Percentiles rank a stretch among this genome's conserved stretches.
Conservation (phyloP, 768 basidiomycete species). For the Thelephora aurantiotincta region DNA sequence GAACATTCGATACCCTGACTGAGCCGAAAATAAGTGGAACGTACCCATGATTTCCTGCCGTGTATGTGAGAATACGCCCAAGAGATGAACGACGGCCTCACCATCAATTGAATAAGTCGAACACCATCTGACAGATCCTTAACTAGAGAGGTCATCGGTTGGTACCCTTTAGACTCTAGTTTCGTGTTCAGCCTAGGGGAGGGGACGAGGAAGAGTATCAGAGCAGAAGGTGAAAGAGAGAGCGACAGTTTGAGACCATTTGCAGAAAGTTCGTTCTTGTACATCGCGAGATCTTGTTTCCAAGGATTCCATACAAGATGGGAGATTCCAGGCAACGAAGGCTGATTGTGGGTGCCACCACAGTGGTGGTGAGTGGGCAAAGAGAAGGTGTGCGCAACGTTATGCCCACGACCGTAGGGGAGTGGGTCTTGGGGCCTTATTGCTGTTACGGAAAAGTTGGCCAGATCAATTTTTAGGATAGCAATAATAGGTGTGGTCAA, state of each 20-base stretch:
- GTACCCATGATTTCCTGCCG: constrained; percentile 91
- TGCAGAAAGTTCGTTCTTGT: constrained; percentile 65
- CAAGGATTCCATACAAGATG: constrained; percentile 34
- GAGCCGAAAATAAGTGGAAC: constrained; percentile 5
- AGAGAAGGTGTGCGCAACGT: too few species aligned
- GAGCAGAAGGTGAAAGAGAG: constrained; percentile 2
- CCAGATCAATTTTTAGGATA: too few species aligned
- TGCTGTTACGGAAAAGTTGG: too few species aligned
- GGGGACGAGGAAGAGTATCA: neutral
- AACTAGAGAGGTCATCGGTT: constrained; percentile 80
- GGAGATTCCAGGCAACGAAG: too few species aligned
- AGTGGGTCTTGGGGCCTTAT: too few species aligned
- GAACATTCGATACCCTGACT: constrained; percentile 4
- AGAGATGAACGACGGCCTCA: constrained; percentile 14
- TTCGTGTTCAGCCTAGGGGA: constrained; percentile 89
- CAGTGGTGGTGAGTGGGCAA: too few species aligned
- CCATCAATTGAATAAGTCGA: constrained; percentile 90
- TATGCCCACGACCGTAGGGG: too few species aligned
- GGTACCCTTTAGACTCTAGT: constrained; percentile 72
- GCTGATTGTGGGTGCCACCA: too few species aligned
- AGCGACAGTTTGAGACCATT: constrained; percentile 42
- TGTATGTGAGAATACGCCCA: neutral
- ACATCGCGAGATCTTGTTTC: constrained; percentile 41
- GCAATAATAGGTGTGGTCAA: too few species aligned
- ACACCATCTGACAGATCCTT: constrained; percentile 92